Base-by-base conservation (phyloP, 306 rosid species). In the Pyrus pyrifolia region DNA sequence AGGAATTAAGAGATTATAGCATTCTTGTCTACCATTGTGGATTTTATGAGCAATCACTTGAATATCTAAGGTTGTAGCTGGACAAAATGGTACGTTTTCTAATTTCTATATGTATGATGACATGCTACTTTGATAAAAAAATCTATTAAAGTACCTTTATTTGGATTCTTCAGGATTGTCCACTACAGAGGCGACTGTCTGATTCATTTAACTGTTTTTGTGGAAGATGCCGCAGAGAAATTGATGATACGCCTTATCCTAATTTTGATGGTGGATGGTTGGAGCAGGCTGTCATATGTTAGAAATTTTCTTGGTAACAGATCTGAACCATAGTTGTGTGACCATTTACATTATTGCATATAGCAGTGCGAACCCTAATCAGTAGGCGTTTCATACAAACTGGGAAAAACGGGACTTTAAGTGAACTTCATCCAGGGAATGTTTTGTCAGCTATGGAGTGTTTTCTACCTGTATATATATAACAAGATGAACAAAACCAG, bases 21-120 rank as follows among this genome's bases (percentile, higher is more conserved):
- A 40, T 76, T 82, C 98, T 94, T 76, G 96, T 94, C 73, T 92
- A 94, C 79, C 98, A 90, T 42, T 94, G 97, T 81, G 97, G 97
- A 59, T 87, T 90, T 90, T 90, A 82, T 69, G 82, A 89, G 80
- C 86, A 84, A 80, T 89, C 98, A 8, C 81, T 83, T 59, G 83
- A 90, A 53, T 86, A 89, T 79, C 62, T 92, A 76, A 89, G 81
- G 72, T 61, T 86, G 81, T 90, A 86, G 73, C 82, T 61, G 70
- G 95, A 89, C 31, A 78, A 74, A 11, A 81, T 86, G 96, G 98
- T 86, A 81, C 25, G 42, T 72, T 74, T 68, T 69, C 18, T 73
- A 44, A 33, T 33, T 33, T 33, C 18, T 73, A 44, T 74, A 35
- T 53, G 49, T 46, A 23, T 62, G 38, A 19, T 53, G 49, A 53